Evolutionary conservation across 1,284 basidiomycete genomes (phyloP), one percentile per base, ranked within the genome.

Genomic region (Puccinia hordei): DNA sequence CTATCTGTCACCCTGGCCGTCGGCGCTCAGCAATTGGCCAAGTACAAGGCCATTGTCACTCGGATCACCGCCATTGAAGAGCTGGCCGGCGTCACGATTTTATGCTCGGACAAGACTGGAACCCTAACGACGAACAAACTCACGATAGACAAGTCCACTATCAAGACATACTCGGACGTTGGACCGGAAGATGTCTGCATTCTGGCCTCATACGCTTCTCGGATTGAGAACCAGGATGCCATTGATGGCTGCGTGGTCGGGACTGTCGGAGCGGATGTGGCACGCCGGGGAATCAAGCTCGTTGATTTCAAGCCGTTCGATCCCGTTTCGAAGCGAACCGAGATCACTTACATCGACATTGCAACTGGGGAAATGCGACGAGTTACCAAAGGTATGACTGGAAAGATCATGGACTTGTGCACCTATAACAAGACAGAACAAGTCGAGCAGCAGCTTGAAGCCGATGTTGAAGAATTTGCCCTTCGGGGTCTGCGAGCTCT

Each of bases 301-400:
- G 89, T 98, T 85, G 94, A 98, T 88, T 99, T 99, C 90, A 98
- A 96, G 89, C 95, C 96, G 27, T 98, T 98, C 90, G 96, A 98
- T 90, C 95, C 96, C 81, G 94, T 96, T 84, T 94, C 96, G 90
- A 98, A 98, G n/a, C n/a, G n/a, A n/a, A n/a, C n/a, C n/a, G n/a
- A n/a, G n/a, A n/a, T n/a, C n/a, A n/a, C n/a, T n/a, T n/a, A n/a
- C n/a, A n/a, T n/a, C n/a, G n/a, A n/a, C n/a, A n/a, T n/a, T n/a
- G n/a, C n/a, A n/a, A n/a, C n/a, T n/a, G n/a, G n/a, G n/a, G n/a
- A n/a, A n/a, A n/a, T n/a, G n/a, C n/a, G n/a, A n/a, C n/a, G n/a
- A n/a, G n/a, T n/a, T n/a, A n/a, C n/a, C n/a, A n/a, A n/a, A n/a
- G n/a, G n/a, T n/a, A n/a, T n/a, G n/a, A n/a, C n/a, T n/a, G n/a